Evolutionary conservation across 768 basidiomycete species (phyloP).

Genomic region (Thelephora aurantiotincta): DNA sequence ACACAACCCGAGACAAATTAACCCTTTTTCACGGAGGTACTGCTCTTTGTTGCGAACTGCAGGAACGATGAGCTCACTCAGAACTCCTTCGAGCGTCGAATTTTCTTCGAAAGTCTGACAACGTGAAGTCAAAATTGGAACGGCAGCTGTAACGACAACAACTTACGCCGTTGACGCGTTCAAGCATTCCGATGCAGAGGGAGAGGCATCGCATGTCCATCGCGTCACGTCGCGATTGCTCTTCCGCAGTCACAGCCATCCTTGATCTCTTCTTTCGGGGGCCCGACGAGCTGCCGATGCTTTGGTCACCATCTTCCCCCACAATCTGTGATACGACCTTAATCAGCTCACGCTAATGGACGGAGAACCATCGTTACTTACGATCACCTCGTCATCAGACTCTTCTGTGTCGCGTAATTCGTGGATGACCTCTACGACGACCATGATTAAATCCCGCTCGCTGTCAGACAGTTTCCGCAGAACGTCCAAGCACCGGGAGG

Average conservation of each 20-base stretch:
- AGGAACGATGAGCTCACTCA: conserved; percentile 81
- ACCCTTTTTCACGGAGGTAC: conserved; percentile 64
- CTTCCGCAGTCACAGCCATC: conserved; percentile 33
- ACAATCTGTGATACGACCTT: conserved; percentile 11
- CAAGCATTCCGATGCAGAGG: conserved; percentile 72
- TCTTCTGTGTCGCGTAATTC: conserved; percentile 53
- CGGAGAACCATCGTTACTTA: conserved; percentile 3
- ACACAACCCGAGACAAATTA: conserved; percentile 70
- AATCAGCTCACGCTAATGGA: neutral
- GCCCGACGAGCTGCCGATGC: conserved; percentile 10
- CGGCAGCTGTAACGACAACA: neutral
- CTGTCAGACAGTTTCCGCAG: conserved; percentile 53
- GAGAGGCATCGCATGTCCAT: conserved; percentile 65
- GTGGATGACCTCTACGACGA: conserved; percentile 80
- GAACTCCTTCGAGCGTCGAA: conserved; percentile 49
- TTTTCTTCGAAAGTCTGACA: conserved; percentile 47
- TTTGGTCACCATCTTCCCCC: conserved; percentile 21
- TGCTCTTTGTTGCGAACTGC: conserved; percentile 82
- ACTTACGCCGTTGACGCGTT: conserved; percentile 73
- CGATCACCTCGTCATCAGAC: conserved; percentile 19
- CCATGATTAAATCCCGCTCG: conserved; percentile 76
- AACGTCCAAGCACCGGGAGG: conserved; percentile 73
- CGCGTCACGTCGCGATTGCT: conserved; percentile 39
- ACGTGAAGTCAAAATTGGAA: conserved; percentile 6
- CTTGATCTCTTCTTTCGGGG: no score